Evolutionary conservation across 805 yeast species (phyloP).

Genomic region (Jamesozyma gamospora): DNA sequence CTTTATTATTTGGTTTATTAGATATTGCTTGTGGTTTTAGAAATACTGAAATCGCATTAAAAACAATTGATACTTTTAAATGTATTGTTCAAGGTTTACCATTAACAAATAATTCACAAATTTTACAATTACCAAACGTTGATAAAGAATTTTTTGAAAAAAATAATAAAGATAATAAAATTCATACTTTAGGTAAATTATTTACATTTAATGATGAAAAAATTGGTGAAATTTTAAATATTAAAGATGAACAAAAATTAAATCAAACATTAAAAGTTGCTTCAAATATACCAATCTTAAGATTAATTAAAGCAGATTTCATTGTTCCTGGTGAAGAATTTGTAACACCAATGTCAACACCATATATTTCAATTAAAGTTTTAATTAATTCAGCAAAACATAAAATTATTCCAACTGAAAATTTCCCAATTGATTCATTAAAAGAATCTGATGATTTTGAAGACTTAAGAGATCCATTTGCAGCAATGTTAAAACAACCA

Average conservation of each 20-base stretch:
- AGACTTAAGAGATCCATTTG: slow-evolving; percentile 60
- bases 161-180: slow-evolving; percentile 49
- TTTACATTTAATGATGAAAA: slow-evolving; percentile 49
- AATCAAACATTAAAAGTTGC: slow-evolving; percentile 47
- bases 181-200: slow-evolving; percentile 60
- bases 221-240: slow-evolving; percentile 47
- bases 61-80: slow-evolving; percentile 58
- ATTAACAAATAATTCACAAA: slow-evolving; percentile 46
- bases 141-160: slow-evolving; percentile 34
- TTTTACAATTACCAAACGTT: slow-evolving; percentile 75
- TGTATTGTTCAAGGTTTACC: slow-evolving; percentile 67
- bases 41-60: slow-evolving; percentile 51
- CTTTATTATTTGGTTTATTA: slow-evolving; percentile 55
- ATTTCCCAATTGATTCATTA: slow-evolving; percentile 25
- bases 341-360: slow-evolving; percentile 61
- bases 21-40: slow-evolving; percentile 79
- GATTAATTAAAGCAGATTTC: slow-evolving; percentile 60
- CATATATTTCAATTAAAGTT: slow-evolving; percentile 68
- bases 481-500: slow-evolving; percentile 60
- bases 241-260: slow-evolving; percentile 36
- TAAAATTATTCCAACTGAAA: slow-evolving; percentile 40
- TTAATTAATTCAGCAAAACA: slow-evolving; percentile 64
- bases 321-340: slow-evolving; percentile 76
- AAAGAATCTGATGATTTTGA: slow-evolving; percentile 56
- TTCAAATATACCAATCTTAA: slow-evolving; percentile 53